Percentiles rank a stretch among this genome's conserved stretches.
Conservation (phyloP, 768 basidiomycete genomes). For the Paxillus rubicundulus region DNA sequence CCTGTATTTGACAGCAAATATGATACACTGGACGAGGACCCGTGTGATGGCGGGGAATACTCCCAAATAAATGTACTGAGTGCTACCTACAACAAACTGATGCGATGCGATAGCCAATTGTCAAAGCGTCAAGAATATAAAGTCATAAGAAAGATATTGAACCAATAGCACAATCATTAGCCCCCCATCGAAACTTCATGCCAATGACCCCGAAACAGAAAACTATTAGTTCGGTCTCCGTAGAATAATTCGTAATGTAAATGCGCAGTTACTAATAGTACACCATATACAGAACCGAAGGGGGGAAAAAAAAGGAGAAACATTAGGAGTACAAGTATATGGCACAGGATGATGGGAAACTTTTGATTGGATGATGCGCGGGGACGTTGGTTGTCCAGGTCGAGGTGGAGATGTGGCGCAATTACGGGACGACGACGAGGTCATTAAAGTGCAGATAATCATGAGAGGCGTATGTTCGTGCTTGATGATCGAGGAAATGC, state of each 20-base stretch:
- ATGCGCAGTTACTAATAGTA: conserved; percentile 31
- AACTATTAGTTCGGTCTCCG: conserved; percentile 32
- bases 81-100: conserved; percentile 29
- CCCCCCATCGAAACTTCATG: conserved; percentile 28
- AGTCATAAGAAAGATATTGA: conserved; percentile 23
- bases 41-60: not conserved
- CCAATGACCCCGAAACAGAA: conserved; percentile 25
- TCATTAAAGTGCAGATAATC: conserved; percentile 27
- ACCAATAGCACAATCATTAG: conserved; percentile 30
- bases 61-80: conserved; percentile 13
- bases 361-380: conserved; percentile 17
- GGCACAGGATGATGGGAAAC: conserved; percentile 25
- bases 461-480: conserved; percentile 24
- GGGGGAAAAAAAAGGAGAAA: conserved; percentile 16
- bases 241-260: conserved; percentile 36
- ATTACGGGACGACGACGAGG: conserved; percentile 31
- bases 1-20: too few relatives aligned
- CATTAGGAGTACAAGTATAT: conserved; percentile 35
- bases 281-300: conserved; percentile 30
- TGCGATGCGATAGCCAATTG: conserved; percentile 27
- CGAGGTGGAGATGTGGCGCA: conserved; percentile 25
- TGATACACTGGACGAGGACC: not conserved
- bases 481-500: conserved; percentile 23
- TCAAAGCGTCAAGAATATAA: conserved; percentile 31
- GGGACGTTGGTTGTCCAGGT: conserved; percentile 13